Evolutionary conservation across 495 filamentous ascomycete genomes (phyloP), one percentile per base, ranked within the genome.

Genomic region (Penicillium verhagenii): DNA sequence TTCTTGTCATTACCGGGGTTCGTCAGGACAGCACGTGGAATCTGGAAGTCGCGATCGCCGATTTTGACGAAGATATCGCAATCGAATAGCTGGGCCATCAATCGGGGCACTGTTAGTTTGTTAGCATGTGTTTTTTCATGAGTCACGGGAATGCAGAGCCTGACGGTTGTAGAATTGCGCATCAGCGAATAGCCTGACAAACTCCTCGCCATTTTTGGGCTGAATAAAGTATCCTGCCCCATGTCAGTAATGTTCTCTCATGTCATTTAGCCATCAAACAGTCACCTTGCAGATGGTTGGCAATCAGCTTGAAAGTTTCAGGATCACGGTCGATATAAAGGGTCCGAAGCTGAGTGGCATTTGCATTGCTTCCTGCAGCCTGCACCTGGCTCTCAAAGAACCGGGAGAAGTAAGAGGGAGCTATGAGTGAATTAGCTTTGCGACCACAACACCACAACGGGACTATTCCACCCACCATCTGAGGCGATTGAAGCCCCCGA

Each of bases 241-340:
- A 1, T 8, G 39, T 65, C 53, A 67, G 53, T 37, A 7, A 29
- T 9, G 29, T 18, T 26, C 16, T 16, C 16, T 16, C 11, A 13
- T 10, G 13, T 18, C 10, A 37, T 14, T 7, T 4, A 10, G 20
- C 5, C 11, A 19, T 13, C n/a, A 23, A n/a, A n/a, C n/a, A n/a
- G 14, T 11, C 61, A 82, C 83, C 93, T 75, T 98, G 93, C 10
- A 98, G 76, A 78, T 98, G 93, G 47, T 91, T 78, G 24, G 87
- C 86, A 50, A 98, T 96, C 60, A 96, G 91, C 54, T 76, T 80
- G 65, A 98, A 98, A 0, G 91, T 96, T 14, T 79, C 78, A 0
- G 93, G 94, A 75, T 98, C 94, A 35, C 93, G 85, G 74, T 98
- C 93, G 67, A 98, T 97, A 70, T 95, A 97, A 19, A 97, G 81